Evolutionary conservation across 352 stramenopile genomes (phyloP).

Genomic region (Phytopythium chamaehyphon): DNA sequence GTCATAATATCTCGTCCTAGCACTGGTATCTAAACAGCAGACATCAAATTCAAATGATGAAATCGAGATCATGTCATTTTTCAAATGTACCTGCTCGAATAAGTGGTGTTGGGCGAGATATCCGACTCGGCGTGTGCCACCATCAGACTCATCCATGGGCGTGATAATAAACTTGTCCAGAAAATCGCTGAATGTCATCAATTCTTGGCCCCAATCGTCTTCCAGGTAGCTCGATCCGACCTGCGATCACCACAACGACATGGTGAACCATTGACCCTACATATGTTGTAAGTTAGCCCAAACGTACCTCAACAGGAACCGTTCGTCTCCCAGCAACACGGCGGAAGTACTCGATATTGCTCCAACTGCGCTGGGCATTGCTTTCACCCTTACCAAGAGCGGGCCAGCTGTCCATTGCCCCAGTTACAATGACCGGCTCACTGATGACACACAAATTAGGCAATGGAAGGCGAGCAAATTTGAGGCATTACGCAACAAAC

Average conservation of each 20-base stretch:
- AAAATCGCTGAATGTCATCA: conserved; percentile 82
- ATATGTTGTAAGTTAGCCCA: too few relatives aligned
- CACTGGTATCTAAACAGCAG: conserved; percentile 84
- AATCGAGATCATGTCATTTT: not conserved
- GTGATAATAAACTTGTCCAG: conserved; percentile 54
- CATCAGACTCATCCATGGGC: not conserved
- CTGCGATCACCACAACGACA: conserved; percentile 13
- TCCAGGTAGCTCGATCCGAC: conserved; percentile 77
- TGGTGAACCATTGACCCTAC: too few relatives aligned
- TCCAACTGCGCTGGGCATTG: conserved; percentile 39
- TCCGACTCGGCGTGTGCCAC: conserved; percentile 18
- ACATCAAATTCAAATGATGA: too few relatives aligned
- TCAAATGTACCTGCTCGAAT: conserved; percentile 85
- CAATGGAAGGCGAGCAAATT: too few relatives aligned
- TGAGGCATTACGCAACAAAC: too few relatives aligned
- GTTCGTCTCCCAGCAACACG: conserved; percentile 66
- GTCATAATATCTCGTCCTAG: conserved; percentile 79
- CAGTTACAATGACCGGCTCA: conserved; percentile 68
- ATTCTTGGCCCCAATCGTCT: conserved; percentile 72
- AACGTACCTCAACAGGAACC: conserved; percentile 72
- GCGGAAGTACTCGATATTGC: conserved; percentile 63
- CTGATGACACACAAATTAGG: conserved; percentile 20
- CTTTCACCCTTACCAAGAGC: conserved; percentile 40
- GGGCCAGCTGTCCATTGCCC: conserved; percentile 80
- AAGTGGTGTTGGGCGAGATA: conserved; percentile 89